These are phyloP conservation scores for Apiotrichum domesticum DNA, from an alignment of 1,284 basidiomycete genomes.

Conservation along the genomic window DNA sequence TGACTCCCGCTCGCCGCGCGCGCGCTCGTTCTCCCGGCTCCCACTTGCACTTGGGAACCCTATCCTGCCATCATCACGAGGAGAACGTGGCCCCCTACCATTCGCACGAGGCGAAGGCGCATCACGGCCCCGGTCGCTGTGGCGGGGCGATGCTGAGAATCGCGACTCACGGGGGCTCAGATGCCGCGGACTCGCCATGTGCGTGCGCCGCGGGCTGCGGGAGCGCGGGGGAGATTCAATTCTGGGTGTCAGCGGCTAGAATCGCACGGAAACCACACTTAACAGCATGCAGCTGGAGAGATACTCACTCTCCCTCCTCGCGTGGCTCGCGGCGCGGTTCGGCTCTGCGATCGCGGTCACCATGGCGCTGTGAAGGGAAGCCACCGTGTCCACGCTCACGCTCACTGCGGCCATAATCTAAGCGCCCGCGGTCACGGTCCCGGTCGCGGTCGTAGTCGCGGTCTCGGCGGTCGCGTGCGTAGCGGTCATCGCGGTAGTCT, in stretches of 20 bases:
- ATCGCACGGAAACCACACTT: too few species aligned
- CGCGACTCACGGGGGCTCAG: constrained; percentile 3
- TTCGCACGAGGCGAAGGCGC: background rate
- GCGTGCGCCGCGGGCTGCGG: too few species aligned
- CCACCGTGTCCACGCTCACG: constrained; percentile 25
- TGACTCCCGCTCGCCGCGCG: too few species aligned
- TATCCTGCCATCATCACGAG: background rate
- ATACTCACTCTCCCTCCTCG: constrained; percentile 42
- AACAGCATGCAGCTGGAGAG: background rate
- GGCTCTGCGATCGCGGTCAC: constrained; percentile 29
- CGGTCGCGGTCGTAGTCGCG: too few species aligned
- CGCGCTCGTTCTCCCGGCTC: too few species aligned
- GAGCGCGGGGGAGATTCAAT: constrained; percentile 5
- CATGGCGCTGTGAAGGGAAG: constrained; percentile 19
- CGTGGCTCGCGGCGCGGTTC: constrained; percentile 13
- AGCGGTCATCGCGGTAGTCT: constrained; percentile 12
- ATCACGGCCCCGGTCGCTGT: background rate
- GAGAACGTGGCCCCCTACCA: background rate
- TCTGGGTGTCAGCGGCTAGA: background rate
- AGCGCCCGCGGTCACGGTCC: too few species aligned
- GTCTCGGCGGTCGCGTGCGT: background rate
- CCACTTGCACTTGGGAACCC: too few species aligned
- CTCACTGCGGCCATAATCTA: constrained; percentile 14
- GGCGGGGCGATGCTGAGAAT: background rate
- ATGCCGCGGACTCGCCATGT: too few species aligned